Evolutionary conservation across 2,329 filamentous ascomycete species (phyloP).

Genomic region (Bretziella fagacearum): DNA sequence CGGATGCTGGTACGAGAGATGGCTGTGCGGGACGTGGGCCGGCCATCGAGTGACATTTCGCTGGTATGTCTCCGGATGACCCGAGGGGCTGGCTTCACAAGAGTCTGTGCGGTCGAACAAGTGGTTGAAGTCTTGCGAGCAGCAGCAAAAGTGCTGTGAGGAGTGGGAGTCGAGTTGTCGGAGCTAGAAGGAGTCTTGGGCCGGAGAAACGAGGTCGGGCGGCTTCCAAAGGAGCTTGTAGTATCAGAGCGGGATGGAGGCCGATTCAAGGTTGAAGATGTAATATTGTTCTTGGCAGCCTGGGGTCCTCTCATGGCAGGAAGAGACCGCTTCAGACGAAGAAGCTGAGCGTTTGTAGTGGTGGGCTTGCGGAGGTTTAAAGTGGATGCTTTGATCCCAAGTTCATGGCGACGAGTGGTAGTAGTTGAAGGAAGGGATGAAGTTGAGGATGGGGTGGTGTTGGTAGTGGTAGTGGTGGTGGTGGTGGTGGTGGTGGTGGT

Average conservation of each 20-base stretch:
- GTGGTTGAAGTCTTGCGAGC: conserved; percentile 49
- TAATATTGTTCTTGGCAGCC: conserved; percentile 31
- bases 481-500: conserved; percentile 35
- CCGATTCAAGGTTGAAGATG: conserved; percentile 36
- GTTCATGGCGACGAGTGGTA: conserved; percentile 39
- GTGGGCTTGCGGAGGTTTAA: conserved; percentile 38
- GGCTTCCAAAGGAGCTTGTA: conserved; percentile 1
- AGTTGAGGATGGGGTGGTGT: conserved; percentile 32
- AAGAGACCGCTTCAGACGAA: conserved; percentile 49
- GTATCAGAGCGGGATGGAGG: conserved; percentile 25
- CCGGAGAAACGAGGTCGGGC: conserved; percentile 26
- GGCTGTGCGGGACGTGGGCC: conserved; percentile 36
- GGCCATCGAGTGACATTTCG: conserved; percentile 45
- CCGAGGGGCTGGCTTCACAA: conserved; percentile 47
- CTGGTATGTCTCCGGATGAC: conserved; percentile 69
- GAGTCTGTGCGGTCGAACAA: conserved; percentile 60
- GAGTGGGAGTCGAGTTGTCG: conserved; percentile 12
- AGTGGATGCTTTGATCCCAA: conserved; percentile 37
- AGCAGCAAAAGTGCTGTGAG: not conserved
- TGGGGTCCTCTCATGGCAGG: conserved; percentile 36
- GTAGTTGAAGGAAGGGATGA: conserved; percentile 29
- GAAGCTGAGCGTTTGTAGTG: conserved; percentile 47
- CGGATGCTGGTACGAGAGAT: conserved; percentile 41
- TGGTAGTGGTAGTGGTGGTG: conserved; percentile 30
- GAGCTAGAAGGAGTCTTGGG: conserved; percentile 59